A percentile compares a stretch with the other conserved stretches of the same genome.
Conservation (phyloP, 805 yeast genomes). For the Metschnikowia bowlesiae region DNA sequence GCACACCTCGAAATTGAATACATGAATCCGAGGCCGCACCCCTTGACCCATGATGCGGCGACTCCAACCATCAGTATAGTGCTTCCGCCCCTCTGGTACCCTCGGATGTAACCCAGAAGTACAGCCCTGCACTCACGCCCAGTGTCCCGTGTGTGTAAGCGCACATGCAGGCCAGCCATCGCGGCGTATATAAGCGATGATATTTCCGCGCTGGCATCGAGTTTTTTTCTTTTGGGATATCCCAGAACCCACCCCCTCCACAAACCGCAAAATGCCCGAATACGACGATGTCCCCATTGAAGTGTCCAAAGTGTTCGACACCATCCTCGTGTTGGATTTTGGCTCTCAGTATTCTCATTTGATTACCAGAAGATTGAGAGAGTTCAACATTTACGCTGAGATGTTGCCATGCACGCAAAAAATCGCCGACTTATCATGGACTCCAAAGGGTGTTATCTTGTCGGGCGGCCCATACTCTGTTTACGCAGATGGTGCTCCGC, state of each 20-base stretch:
- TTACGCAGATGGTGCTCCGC: slow-evolving; percentile 92
- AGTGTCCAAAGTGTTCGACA: slow-evolving; percentile 89
- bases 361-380: slow-evolving; percentile 96
- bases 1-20: not conserved
- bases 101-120: too few species aligned
- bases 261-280: slow-evolving; percentile 5
- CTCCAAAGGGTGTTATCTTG: slow-evolving; percentile 91
- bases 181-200: slow-evolving; percentile 1
- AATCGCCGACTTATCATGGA: slow-evolving; percentile 86
- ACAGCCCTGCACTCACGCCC: not conserved
- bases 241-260: slow-evolving; percentile 1
- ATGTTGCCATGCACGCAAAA: slow-evolving; percentile 99
- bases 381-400: slow-evolving; percentile 96
- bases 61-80: not conserved
- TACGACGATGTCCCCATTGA: slow-evolving; percentile 42
- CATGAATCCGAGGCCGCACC: not conserved
- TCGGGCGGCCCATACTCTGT: slow-evolving; percentile 99
- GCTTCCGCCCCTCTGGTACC: too few species aligned
- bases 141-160: not conserved
- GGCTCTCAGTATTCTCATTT: slow-evolving; percentile 98
- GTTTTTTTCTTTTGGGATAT: slow-evolving; percentile 4
- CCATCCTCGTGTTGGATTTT: slow-evolving; percentile 94
- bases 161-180: slow-evolving; percentile 1
- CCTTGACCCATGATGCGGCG: slow-evolving; percentile 6
- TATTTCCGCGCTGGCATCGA: not conserved